These are phyloP conservation scores for Yamadazyma insecticola DNA, from an alignment of 805 yeast genomes.

Conservation along the genomic window DNA sequence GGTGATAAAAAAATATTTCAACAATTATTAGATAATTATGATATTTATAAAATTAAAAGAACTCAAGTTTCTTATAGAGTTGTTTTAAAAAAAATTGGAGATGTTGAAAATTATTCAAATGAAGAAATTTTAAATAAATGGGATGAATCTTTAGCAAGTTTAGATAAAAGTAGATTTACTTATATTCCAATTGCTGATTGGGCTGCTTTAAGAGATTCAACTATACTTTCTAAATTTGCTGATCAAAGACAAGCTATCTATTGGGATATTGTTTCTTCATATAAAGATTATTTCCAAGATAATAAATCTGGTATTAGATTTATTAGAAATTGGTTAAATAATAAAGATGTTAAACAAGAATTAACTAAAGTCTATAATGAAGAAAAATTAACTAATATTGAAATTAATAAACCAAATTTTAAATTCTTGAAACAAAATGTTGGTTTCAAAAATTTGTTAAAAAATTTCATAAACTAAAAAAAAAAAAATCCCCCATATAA, in stretches of 20 bases:
- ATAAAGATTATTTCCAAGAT: slow-evolving; percentile 39
- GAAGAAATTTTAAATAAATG: slow-evolving; percentile 54
- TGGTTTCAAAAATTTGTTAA: slow-evolving; percentile 16
- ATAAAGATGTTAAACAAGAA: not conserved
- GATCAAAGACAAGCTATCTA: slow-evolving; percentile 50
- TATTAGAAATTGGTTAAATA: slow-evolving; percentile 20
- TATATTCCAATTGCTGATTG: slow-evolving; percentile 81
- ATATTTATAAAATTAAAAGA: slow-evolving; percentile 50
- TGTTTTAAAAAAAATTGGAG: slow-evolving; percentile 66
- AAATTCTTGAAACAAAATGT: slow-evolving; percentile 22
- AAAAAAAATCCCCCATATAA: not conserved
- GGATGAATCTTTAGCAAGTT: slow-evolving; percentile 43
- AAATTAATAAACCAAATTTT: slow-evolving; percentile 17
- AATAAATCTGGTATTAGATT: slow-evolving; percentile 25
- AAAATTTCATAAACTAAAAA: not conserved
- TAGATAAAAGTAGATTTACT: slow-evolving; percentile 51
- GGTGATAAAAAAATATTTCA: slow-evolving; percentile 59
- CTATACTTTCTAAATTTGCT: slow-evolving; percentile 41
- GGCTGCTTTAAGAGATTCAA: slow-evolving; percentile 79
- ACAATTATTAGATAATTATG: slow-evolving; percentile 58
- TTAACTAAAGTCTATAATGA: slow-evolving; percentile 1
- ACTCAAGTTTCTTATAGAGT: slow-evolving; percentile 72
- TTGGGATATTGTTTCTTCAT: slow-evolving; percentile 49
- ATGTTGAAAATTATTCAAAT: slow-evolving; percentile 46
- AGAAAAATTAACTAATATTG: not conserved